A percentile compares a stretch with the other conserved stretches of the same genome.
Evolutionary conservation across 768 basidiomycete species (phyloP).

Genomic region (Psilocybe azurescens): DNA sequence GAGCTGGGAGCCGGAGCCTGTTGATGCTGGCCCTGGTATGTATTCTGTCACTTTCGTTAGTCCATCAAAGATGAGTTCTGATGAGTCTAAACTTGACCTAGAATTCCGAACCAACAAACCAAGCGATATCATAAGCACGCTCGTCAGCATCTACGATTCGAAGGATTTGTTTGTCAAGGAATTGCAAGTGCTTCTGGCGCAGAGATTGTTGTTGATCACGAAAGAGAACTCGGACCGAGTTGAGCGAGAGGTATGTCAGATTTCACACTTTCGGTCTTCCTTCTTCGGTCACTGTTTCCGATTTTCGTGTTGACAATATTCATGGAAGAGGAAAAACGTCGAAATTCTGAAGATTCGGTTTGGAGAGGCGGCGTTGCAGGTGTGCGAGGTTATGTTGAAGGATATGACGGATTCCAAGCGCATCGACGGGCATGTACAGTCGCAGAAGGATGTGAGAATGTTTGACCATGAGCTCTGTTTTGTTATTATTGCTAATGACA

Average conservation of each 20-base stretch:
- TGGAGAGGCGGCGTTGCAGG: slow-evolving; percentile 90
- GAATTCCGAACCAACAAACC: slow-evolving; percentile 93
- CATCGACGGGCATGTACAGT: slow-evolving; percentile 87
- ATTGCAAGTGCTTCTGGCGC: slow-evolving; percentile 89
- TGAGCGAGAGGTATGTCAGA: slow-evolving; percentile 61
- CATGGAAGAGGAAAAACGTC: slow-evolving; percentile 79
- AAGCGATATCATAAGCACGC: slow-evolving; percentile 93
- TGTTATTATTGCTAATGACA: neutral
- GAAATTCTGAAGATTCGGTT: slow-evolving; percentile 96
- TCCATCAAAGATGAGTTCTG: too few relatives aligned
- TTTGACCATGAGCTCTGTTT: neutral
- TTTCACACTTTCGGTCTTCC: neutral
- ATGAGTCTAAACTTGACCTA: slow-evolving; percentile 28
- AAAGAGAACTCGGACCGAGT: slow-evolving; percentile 83
- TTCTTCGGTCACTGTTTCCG: neutral
- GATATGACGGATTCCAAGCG: slow-evolving; percentile 96
- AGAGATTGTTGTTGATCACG: slow-evolving; percentile 78
- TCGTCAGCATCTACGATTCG: slow-evolving; percentile 97
- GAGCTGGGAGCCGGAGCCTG: slow-evolving; percentile 95
- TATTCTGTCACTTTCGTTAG: neutral
- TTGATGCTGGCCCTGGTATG: slow-evolving; percentile 93
- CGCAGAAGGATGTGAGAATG: slow-evolving; percentile 62
- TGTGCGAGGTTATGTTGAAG: slow-evolving; percentile 97
- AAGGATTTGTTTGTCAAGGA: slow-evolving; percentile 97
- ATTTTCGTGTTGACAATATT: neutral